Conservation (phyloP, 2,329 filamentous ascomycete species). For the Pseudonectria buxi region DNA sequence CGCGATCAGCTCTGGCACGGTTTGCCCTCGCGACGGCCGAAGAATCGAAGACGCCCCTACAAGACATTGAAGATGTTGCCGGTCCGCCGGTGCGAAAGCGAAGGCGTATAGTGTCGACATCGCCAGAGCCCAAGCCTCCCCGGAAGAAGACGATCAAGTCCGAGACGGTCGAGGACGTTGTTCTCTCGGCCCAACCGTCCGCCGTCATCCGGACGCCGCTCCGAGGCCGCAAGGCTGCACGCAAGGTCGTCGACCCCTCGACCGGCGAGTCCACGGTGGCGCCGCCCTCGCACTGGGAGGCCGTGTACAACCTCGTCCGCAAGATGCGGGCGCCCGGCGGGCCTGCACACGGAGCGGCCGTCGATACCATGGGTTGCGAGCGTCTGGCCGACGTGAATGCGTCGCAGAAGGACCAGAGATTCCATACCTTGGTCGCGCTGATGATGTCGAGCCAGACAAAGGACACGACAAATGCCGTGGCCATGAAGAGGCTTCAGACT, state of each 20-base stretch:
- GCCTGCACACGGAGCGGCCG: constrained; percentile 65
- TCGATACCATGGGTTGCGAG: constrained; percentile 97
- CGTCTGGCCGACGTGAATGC: constrained; percentile 53
- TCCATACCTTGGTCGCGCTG: constrained; percentile 79
- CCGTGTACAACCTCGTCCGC: constrained; percentile 69
- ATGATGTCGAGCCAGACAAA: constrained; percentile 94
- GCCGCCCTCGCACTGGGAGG: constrained; percentile 77
- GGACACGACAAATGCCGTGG: constrained; percentile 80
- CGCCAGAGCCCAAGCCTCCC: constrained; percentile 8
- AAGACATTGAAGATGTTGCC: constrained; percentile 54
- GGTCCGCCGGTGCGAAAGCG: constrained; percentile 26
- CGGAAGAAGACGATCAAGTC: constrained; percentile 31
- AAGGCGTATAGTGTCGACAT: constrained; percentile 17
- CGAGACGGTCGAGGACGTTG: constrained; percentile 28
- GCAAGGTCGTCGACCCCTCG: constrained; percentile 33
- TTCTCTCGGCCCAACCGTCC: constrained; percentile 18
- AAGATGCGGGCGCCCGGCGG: constrained; percentile 61
- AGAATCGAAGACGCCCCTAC: constrained; percentile 13
- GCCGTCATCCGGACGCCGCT: constrained; percentile 20
- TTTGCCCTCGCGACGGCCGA: constrained; percentile 33
- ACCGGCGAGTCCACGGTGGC: constrained; percentile 34
- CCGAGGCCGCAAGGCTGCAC: constrained; percentile 40
- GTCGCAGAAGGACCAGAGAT: constrained; percentile 54
- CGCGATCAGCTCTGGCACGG: constrained; percentile 42
- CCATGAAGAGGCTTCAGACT: constrained; percentile 71